Percentiles rank a stretch among this genome's conserved stretches.
Evolutionary conservation across 345 rosid genomes (phyloP).

Genomic region (Isatis tinctoria): DNA sequence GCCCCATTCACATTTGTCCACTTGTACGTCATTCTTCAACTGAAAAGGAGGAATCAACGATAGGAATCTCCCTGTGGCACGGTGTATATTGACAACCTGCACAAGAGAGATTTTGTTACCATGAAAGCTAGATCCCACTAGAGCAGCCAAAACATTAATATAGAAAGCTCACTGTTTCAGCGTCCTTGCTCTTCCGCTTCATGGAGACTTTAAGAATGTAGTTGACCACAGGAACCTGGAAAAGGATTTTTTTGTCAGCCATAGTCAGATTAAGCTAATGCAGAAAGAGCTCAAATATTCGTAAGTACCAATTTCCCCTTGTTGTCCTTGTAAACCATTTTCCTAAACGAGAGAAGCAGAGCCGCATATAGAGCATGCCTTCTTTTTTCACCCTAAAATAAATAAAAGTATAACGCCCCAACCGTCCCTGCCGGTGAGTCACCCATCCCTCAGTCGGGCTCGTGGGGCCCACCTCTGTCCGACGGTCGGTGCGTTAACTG

Average conservation of each 20-base stretch:
- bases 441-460: background rate
- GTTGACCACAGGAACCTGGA: constrained; percentile 53
- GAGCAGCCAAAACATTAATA: background rate
- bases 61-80: constrained; percentile 44
- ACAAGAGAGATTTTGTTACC: background rate
- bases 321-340: constrained; percentile 38
- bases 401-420: too few relatives aligned
- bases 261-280: background rate
- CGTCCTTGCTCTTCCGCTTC: constrained; percentile 61
- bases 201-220: constrained; percentile 55
- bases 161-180: constrained; percentile 52
- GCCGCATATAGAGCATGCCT: constrained; percentile 66
- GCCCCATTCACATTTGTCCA: constrained; percentile 37
- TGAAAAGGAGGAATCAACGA: constrained; percentile 55
- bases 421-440: background rate
- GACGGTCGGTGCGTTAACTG: too few relatives aligned
- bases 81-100: constrained; percentile 53
- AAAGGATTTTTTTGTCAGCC: background rate
- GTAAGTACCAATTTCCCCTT: constrained; percentile 54
- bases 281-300: background rate
- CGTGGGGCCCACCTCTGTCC: too few relatives aligned
- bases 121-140: too few relatives aligned
- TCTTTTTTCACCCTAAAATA: constrained; percentile 69
- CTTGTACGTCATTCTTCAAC: constrained; percentile 31
- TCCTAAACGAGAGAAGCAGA: constrained; percentile 63